These are phyloP conservation scores for Zychaea mexicana DNA, from an alignment of 371 early-diverging fungal genomes.

Conservation along the genomic window DNA sequence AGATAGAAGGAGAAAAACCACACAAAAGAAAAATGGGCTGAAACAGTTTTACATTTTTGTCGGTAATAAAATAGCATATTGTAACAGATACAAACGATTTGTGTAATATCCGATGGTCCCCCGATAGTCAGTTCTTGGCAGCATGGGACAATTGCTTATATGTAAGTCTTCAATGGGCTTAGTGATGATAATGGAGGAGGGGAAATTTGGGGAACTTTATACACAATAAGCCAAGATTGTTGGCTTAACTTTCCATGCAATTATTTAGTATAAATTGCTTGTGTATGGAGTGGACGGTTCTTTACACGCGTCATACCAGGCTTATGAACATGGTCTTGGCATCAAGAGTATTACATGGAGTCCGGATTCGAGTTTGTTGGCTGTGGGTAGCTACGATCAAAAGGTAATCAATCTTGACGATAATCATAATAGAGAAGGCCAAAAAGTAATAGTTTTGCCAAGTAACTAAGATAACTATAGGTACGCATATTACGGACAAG, in stretches of 20 bases:
- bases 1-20: background rate
- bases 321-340: slow-evolving; percentile 70
- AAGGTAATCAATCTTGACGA: no score
- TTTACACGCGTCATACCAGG: slow-evolving; percentile 47
- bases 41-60: background rate
- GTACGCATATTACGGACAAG: slow-evolving; percentile 42
- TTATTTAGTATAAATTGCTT: slow-evolving; percentile 64
- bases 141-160: slow-evolving; percentile 69
- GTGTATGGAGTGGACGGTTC: slow-evolving; percentile 75
- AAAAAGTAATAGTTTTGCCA: slow-evolving; percentile 2
- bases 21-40: background rate
- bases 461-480: slow-evolving; percentile 14
- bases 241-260: no score
- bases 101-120: slow-evolving; percentile 79
- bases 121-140: slow-evolving; percentile 76
- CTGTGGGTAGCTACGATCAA: slow-evolving; percentile 80
- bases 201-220: slow-evolving; percentile 11
- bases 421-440: background rate
- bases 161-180: slow-evolving; percentile 47
- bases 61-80: slow-evolving; percentile 58
- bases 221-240: no score
- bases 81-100: slow-evolving; percentile 70
- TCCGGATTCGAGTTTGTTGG: slow-evolving; percentile 73
- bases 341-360: slow-evolving; percentile 75
- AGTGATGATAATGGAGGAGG: no score